Conservation (phyloP, 495 filamentous ascomycete species). For the Penicillium coprophilum region DNA sequence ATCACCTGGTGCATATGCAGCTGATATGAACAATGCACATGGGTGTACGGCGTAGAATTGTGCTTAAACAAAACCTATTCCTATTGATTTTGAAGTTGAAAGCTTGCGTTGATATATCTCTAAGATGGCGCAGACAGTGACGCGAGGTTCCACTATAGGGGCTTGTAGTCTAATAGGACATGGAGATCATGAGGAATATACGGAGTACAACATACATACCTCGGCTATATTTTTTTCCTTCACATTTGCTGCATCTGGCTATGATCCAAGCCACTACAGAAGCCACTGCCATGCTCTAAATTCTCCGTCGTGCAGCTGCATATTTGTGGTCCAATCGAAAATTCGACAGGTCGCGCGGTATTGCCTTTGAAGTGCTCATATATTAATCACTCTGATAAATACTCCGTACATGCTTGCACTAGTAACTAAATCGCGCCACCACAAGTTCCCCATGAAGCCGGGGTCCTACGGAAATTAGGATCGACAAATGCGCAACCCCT, state of each 20-base stretch:
- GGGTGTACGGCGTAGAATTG: too few relatives aligned
- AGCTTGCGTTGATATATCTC: neutral
- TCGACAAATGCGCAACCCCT: neutral
- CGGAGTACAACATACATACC: too few relatives aligned
- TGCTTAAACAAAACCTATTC: neutral
- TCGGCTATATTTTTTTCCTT: neutral
- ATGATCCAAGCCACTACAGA: neutral
- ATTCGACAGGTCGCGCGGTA: neutral
- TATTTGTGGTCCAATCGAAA: neutral
- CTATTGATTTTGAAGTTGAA: neutral
- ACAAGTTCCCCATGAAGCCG: neutral
- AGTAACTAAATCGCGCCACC: neutral
- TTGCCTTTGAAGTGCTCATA: neutral
- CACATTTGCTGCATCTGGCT: neutral
- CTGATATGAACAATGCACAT: neutral
- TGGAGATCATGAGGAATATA: neutral
- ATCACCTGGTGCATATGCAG: neutral
- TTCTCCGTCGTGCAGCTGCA: neutral
- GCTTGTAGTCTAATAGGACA: neutral
- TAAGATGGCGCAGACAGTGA: neutral
- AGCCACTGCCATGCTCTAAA: neutral
- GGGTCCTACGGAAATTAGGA: neutral
- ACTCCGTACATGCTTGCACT: neutral
- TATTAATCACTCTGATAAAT: neutral
- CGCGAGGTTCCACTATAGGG: slow-evolving; percentile 3